Evolutionary conservation across 2,329 filamentous ascomycete genomes (phyloP), one percentile per base, ranked within the genome.

Genomic region (Apiospora koreana): DNA sequence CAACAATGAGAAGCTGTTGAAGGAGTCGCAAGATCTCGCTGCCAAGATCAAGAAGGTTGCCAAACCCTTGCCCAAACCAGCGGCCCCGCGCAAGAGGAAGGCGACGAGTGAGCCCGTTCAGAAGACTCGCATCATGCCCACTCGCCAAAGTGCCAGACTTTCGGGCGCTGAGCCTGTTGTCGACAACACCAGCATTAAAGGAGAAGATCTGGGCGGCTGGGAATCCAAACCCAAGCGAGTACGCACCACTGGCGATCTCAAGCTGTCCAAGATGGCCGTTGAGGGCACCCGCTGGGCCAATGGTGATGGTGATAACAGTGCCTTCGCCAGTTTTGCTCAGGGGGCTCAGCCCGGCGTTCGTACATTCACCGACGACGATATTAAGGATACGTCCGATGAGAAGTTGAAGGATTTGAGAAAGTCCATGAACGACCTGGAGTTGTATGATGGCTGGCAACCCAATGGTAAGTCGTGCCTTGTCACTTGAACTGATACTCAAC

Each of bases 371-470:
- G 90, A 93, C n/a, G 91, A 95, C 0, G 93, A 97, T 79, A 87
- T 96, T 5, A 91, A 92, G 72, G 89, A 94, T 72, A 97, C 94
- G 0, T 91, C 88, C 0, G 91, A 97, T 76, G 91, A 93, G 75
- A 91, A 91, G 28, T 78, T 98, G 9, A 93, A 92, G 77, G 87
- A 88, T 0, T 74, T 98, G 69, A 85, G 95, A 42, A 85, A 93
- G 78, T 91, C 90, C 64, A 95, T 98, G 92, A 92, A 89, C 71
- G 86, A 88, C 0, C 80, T 99, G 25, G 85, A 92, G 73, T 79
- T 99, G 0, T 98, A 97, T 84, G 92, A 97, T 70, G 90, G 91
- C 18, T 97, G 93, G 87, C 88, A 90, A 25, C 94, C 95, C 0
- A 95, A 92, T 76, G 89, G 94, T 93, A 82, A 72, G 87, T 80